A percentile compares a stretch with the other conserved stretches of the same genome.
phyloP scores from a whole-genome alignment of 495 filamentous ascomycete species.

The Neurospora tetrasperma region DNA sequence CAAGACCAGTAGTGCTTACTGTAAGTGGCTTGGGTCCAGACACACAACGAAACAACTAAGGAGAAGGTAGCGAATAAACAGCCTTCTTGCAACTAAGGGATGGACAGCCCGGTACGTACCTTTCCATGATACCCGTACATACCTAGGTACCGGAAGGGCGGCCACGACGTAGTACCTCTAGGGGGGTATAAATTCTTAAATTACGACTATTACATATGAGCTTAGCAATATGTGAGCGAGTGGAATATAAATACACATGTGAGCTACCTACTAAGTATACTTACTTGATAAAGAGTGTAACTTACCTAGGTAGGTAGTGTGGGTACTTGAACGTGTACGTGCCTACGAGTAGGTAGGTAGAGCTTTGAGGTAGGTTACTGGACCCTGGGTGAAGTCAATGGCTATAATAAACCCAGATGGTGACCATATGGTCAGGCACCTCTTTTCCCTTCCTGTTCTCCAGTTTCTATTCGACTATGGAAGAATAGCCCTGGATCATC shows the following conservation, averaged over 20 bases:
- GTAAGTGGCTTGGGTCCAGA: neutral
- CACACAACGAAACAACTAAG: neutral
- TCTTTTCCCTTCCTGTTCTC: neutral
- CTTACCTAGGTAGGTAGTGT: neutral
- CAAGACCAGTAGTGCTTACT: neutral
- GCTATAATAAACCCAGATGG: neutral
- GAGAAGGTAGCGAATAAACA: neutral
- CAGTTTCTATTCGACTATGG: neutral
- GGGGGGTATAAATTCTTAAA: neutral
- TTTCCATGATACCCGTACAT: neutral
- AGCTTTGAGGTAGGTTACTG: neutral
- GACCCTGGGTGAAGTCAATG: neutral
- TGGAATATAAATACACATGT: neutral
- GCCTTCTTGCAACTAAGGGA: neutral
- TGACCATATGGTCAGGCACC: neutral
- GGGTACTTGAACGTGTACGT: neutral
- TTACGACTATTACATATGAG: neutral
- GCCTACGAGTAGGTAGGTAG: neutral
- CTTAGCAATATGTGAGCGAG: neutral
- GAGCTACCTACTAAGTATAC: neutral
- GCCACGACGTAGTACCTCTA: too few species aligned
- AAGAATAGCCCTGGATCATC: neutral
- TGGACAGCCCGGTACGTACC: neutral
- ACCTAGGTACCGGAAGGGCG: too few species aligned
- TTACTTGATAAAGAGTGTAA: neutral